Conservation (phyloP, 2,329 filamentous ascomycete species). For the Teratosphaeria nubilosa region DNA sequence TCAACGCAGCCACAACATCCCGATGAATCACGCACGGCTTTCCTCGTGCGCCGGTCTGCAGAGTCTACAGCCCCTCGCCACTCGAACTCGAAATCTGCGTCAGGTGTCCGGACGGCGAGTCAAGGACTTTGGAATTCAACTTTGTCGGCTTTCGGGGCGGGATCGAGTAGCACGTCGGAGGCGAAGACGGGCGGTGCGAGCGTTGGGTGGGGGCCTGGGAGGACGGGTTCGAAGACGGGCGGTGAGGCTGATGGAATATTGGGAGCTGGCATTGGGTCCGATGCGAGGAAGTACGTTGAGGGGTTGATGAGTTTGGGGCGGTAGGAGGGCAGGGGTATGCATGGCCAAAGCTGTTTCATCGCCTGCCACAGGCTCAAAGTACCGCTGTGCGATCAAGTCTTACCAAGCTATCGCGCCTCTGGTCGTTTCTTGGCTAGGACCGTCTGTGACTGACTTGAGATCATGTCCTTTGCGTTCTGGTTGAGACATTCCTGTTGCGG, state of each 20-base stretch:
- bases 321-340: neutral
- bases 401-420: too few relatives aligned
- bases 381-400: too few relatives aligned
- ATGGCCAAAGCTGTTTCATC: too few relatives aligned
- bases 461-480: too few relatives aligned
- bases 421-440: too few relatives aligned
- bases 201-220: neutral
- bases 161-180: constrained; percentile 3
- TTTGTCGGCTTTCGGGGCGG: neutral
- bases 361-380: too few relatives aligned
- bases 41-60: constrained; percentile 30
- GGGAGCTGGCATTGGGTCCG: constrained; percentile 64
- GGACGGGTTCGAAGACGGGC: constrained; percentile 6
- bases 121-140: neutral
- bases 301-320: constrained; percentile 54
- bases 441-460: too few relatives aligned
- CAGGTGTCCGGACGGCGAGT: neutral
- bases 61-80: constrained; percentile 3
- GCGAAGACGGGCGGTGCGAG: neutral
- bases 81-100: neutral
- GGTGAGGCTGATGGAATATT: constrained; percentile 39
- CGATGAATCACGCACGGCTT: constrained; percentile 26
- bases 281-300: constrained; percentile 67
- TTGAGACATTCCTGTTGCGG: too few relatives aligned
- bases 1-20: neutral